Evolutionary conservation across 768 basidiomycete species (phyloP), one percentile per base, ranked within the genome.

Genomic region (Auricularia sp.): DNA sequence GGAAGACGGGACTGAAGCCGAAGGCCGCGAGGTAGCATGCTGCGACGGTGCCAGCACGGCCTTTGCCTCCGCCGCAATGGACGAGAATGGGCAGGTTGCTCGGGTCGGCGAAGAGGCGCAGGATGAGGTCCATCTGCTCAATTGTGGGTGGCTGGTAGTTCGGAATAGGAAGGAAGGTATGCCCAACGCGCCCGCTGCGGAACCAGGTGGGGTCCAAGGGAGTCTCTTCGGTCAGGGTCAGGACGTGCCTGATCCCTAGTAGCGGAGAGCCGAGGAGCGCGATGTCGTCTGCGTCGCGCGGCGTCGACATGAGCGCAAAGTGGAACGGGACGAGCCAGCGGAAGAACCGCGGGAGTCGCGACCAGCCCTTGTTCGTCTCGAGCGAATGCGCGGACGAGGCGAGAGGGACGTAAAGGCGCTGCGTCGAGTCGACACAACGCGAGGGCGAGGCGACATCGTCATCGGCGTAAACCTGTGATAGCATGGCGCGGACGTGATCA

Each of bases 61-160:
- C 85, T 66, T 84, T 85, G 2, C 85, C 85, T 5, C 84, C 85
- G 3, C 83, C 84, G 68, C 85, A 86, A 66, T 86, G 84, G 2
- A 86, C 74, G 14, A 86, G 72, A 7, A 84, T 67, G 0, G 84
- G 83, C 1, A 80, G 70, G 12, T 83, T 82, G 39, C 70, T 68
- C 14, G 74, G 72, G 64, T 83, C 79, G 4, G 77, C 73, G 34
- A 83, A 72, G 12, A 84, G 69, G 14, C 76, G 71, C 67, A 85
- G 75, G 66, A 85, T 74, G 60, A 83, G 68, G 69, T 85, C 84
- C 80, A 86, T 81, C 66, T 85, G 84, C 71, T 85, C 83, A 62
- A 85, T 75, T 0, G 81, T 81, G 4, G 84, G 84, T 3, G 83
- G 80, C 42, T 77, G 70, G 64, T 74, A 81, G 70, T 85, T 85